Base-by-base conservation (phyloP, 768 basidiomycete genomes). In the Suillus placidus region DNA sequence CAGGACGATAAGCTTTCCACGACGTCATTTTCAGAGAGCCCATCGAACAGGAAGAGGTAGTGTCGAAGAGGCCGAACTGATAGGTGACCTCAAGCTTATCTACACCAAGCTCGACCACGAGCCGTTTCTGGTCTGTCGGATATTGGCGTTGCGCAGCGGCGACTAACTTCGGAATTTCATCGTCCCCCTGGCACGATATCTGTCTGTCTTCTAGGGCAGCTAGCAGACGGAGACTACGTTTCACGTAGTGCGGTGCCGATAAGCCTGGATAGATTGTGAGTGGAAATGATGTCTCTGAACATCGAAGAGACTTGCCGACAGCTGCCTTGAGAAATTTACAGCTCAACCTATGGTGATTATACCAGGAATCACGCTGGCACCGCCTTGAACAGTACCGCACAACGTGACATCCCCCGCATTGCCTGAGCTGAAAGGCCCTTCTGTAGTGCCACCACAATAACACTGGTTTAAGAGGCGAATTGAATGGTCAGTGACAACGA, bases 351-450 rank as follows among this genome's bases (percentile, higher is more conserved):
- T 60, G 58, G 18, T 60, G 40, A 8, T 40, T 42, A 30, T 42
- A 7, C 40, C 58, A 60, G 20, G 58, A 60, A 42, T 60, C 18
- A 32, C 38, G 58, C 58, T 60, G 58, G 26, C 58, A 60, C 12
- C 12, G 40, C 14, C 42, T 60, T 60, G 58, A 60, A 18, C 58
- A 60, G 18, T 60, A 60, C 6, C 58, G 40, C 7, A 42, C 58
- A 26, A 60, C 58, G 20, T 60, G 26, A 32, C 58, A 60, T 20
- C 58, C 40, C 18, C 40, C 58, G 13, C 58, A 60, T 60, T 42
- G 58, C 40, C 26, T 20, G 16, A 60, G 40, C 18, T 32, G 38
- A 32, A 20, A 4, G 18, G 13, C 40, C n/a, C n/a, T 42, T 30
- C 18, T 6, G 30, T 12, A 20, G 18, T 60, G 6, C 18, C 38